Percentiles rank a stretch among this genome's conserved stretches.
Evolutionary conservation across 768 basidiomycete species (phyloP).

Genomic region (Amanita rubescens): DNA sequence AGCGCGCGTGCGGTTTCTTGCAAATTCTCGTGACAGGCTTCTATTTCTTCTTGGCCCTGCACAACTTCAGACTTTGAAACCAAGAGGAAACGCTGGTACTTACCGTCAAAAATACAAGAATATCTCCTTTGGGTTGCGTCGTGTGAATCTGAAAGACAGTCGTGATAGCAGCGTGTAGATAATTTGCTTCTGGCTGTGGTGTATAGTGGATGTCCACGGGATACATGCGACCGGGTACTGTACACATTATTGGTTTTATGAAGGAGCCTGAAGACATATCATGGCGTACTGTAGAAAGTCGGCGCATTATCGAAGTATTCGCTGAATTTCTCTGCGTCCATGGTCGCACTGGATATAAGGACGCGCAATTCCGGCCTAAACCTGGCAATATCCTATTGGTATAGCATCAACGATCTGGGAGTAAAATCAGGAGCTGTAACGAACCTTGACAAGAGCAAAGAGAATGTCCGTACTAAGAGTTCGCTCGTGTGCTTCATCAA

Average conservation of each 20-base stretch:
- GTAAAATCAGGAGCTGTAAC: slow-evolving; percentile 25
- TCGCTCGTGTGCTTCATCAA: slow-evolving; percentile 98
- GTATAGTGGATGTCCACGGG: slow-evolving; percentile 99
- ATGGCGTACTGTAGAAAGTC: slow-evolving; percentile 77
- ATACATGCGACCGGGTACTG: slow-evolving; percentile 94
- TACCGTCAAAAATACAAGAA: slow-evolving; percentile 94
- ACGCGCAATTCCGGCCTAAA: slow-evolving; percentile 92
- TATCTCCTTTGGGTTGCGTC: slow-evolving; percentile 95
- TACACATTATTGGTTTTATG: not conserved
- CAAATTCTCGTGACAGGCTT: slow-evolving; percentile 93
- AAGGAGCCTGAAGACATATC: not conserved
- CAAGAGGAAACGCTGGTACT: slow-evolving; percentile 16
- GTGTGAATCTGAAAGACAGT: slow-evolving; percentile 99
- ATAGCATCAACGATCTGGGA: slow-evolving; percentile 20
- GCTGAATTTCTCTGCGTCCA: slow-evolving; percentile 97
- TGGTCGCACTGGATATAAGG: slow-evolving; percentile 92
- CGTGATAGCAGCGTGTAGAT: slow-evolving; percentile 96
- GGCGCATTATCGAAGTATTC: slow-evolving; percentile 97
- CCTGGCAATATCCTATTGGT: slow-evolving; percentile 81
- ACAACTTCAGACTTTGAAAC: too few relatives aligned
- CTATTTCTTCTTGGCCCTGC: slow-evolving; percentile 99
- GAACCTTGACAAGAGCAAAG: slow-evolving; percentile 96
- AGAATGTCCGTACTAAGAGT: slow-evolving; percentile 98
- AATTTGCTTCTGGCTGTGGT: slow-evolving; percentile 98
- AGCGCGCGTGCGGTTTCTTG: slow-evolving; percentile 92